phyloP scores from a whole-genome alignment of 768 basidiomycete genomes.

The Hericium rajendrae region DNA sequence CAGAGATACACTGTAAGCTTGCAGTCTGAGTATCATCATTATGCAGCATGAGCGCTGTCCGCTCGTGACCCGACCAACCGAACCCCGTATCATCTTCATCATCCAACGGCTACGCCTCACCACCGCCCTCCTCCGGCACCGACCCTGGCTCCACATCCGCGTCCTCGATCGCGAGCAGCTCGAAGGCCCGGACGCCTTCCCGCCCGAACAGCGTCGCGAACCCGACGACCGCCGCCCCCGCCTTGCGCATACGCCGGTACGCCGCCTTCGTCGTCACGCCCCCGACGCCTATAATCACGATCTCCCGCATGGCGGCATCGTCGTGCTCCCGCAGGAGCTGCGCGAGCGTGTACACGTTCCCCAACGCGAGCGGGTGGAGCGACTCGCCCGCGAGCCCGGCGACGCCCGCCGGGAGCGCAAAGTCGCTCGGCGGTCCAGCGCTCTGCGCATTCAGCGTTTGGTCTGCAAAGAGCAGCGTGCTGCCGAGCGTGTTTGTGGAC shows the following conservation, averaged over 20 bases:
- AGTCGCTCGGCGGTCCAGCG: constrained; percentile 17
- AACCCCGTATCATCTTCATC: background rate
- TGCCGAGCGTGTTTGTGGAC: constrained; percentile 14
- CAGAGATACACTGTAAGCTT: background rate
- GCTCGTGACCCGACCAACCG: background rate
- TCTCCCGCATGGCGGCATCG: constrained; percentile 32
- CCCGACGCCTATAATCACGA: constrained; percentile 72
- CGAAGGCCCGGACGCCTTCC: constrained; percentile 31
- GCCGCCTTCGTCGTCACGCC: constrained; percentile 60
- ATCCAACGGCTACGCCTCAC: background rate
- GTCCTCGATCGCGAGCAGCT: constrained; percentile 11
- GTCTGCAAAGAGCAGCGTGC: constrained; percentile 9
- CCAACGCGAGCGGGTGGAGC: constrained; percentile 67
- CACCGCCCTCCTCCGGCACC: background rate
- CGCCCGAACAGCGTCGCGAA: constrained; percentile 42
- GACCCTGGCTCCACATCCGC: background rate
- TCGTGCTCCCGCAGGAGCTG: constrained; percentile 36
- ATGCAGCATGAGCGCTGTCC: too few relatives aligned
- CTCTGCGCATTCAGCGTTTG: background rate
- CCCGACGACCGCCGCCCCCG: constrained; percentile 67
- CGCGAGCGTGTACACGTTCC: constrained; percentile 62
- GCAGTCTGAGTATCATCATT: too few relatives aligned
- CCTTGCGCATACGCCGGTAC: constrained; percentile 58
- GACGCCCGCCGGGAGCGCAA: constrained; percentile 53
- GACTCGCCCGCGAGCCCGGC: constrained; percentile 75